These are phyloP conservation scores for Aspergillus ochraceoroseus DNA, from an alignment of 2,329 filamentous ascomycete genomes.

Conservation along the genomic window DNA sequence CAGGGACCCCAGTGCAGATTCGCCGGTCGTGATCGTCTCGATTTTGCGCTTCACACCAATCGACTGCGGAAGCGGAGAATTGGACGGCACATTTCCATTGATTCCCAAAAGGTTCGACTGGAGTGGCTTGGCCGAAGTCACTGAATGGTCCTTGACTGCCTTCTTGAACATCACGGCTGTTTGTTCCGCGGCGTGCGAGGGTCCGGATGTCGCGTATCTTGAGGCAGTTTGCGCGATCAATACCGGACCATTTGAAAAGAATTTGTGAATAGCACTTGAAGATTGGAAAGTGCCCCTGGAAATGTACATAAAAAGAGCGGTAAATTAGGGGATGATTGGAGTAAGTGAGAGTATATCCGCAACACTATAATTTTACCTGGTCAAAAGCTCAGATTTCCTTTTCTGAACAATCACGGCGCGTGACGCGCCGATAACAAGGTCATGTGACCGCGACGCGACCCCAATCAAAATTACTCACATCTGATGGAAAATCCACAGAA, in stretches of 20 bases:
- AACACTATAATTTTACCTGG: not conserved
- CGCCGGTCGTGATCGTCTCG: conserved; percentile 29
- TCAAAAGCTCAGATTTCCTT: conserved; percentile 3
- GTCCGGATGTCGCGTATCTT: conserved; percentile 27
- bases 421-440: too few species aligned
- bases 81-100: conserved; percentile 24
- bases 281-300: conserved; percentile 16
- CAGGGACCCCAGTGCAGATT: conserved; percentile 39
- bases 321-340: not conserved
- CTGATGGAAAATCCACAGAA: not conserved
- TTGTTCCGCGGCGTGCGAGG: conserved; percentile 16
- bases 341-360: not conserved
- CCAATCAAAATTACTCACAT: too few species aligned
- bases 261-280: conserved; percentile 22
- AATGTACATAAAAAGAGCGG: conserved; percentile 28
- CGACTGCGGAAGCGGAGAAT: conserved; percentile 24
- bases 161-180: conserved; percentile 39
- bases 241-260: conserved; percentile 21
- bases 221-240: conserved; percentile 21
- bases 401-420: conserved; percentile 1
- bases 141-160: conserved; percentile 39
- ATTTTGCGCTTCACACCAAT: conserved; percentile 39
- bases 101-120: conserved; percentile 29
- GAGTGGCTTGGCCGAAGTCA: conserved; percentile 31
- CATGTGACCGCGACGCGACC: too few species aligned